Evolutionary conservation across 2,329 filamentous ascomycete genomes (phyloP).

Genomic region (Aspergillus persii): DNA sequence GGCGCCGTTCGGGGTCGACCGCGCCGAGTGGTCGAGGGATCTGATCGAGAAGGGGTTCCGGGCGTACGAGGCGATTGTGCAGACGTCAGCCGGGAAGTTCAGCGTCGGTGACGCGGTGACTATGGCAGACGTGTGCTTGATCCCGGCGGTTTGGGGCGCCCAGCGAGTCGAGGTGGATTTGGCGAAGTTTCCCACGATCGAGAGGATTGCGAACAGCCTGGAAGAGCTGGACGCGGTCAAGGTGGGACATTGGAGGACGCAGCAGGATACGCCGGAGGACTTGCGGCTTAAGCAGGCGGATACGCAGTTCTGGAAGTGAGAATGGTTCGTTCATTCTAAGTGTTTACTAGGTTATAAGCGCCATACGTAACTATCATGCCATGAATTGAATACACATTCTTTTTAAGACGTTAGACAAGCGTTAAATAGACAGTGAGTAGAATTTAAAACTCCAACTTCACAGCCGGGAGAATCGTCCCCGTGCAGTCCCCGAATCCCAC

Average conservation of each 20-base stretch:
- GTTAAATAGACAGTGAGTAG: neutral
- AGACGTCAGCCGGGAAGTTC: conserved; percentile 46
- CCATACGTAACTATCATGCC: conserved; percentile 6
- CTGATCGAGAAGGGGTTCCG: conserved; percentile 54
- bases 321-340: neutral
- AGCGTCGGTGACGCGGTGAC: conserved; percentile 57
- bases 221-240: conserved; percentile 51
- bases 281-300: conserved; percentile 24
- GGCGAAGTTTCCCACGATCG: conserved; percentile 47
- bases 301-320: neutral
- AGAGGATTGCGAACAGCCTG: conserved; percentile 47
- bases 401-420: conserved; percentile 5
- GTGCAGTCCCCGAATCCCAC: conserved; percentile 76
- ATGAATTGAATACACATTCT: conserved; percentile 1
- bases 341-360: no score
- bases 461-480: conserved; percentile 58
- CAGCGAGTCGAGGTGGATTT: conserved; percentile 56
- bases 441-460: conserved; percentile 23
- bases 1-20: conserved; percentile 43
- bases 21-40: conserved; percentile 52
- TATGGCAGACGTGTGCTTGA: conserved; percentile 58
- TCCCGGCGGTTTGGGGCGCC: conserved; percentile 60
- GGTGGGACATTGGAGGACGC: conserved; percentile 53
- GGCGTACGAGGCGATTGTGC: conserved; percentile 53
- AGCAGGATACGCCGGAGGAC: conserved; percentile 55